Base-by-base conservation (phyloP, 106 monocot genomes). In the Platanthera zijinensis region DNA sequence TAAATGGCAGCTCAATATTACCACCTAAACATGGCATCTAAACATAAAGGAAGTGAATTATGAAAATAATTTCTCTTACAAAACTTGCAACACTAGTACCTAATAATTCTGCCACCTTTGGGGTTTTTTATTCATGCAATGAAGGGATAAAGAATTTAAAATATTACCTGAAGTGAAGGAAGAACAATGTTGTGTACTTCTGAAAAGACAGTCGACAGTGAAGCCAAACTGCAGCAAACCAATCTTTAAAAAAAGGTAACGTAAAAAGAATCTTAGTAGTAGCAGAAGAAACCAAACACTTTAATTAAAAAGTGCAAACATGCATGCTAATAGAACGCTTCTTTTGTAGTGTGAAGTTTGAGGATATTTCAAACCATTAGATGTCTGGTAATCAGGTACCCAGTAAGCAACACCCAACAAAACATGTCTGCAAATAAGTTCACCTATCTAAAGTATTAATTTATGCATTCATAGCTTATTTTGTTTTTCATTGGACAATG, bases 121-220 rank as follows among this genome's bases (percentile, higher is more conserved):
- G 21, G 21, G 50, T 51, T 51, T n/a, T 15, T 19, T 7, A 17
- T 72, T 71, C 21, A 51, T 7, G 51, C 22, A 50, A 15, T 0
- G 51, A 50, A 72, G 15, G 19, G 10, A 72, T 9, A 39, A 64
- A 64, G 72, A 50, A 22, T 51, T 72, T 50, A 72, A 72, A 51
- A n/a, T 10, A 72, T 21, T 72, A 51, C 72, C 51, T 72, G 72
- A 72, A 72, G 72, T 22, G 10, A 15, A 72, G 72, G 46, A 72
- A 72, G 50, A 51, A 72, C 11, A 11, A n/a, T 50, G 46, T 46
- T 51, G 72, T 72, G 51, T 10, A 72, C 72, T 72, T 72, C 17
- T 21, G 51, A 72, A 51, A 72, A 72, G 46, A 22, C 5, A 51
- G 50, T 72, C 25, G 72, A 72, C 50, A 72, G 21, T 21, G 50